Evolutionary conservation across 352 stramenopile genomes (phyloP).

Genomic region (Phytophthora tubulina): DNA sequence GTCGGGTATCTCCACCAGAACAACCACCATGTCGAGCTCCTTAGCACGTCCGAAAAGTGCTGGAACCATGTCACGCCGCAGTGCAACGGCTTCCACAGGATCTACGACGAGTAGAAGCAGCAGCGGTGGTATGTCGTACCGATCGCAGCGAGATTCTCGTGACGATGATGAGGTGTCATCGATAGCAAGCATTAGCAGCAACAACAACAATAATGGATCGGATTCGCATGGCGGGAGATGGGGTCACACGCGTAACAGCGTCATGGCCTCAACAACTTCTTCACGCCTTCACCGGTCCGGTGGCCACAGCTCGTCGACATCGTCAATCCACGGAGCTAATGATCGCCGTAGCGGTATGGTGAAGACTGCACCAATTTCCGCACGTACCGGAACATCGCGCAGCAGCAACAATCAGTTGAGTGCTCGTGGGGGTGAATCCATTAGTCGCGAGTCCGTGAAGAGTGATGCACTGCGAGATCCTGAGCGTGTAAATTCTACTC

Average conservation of each 20-base stretch:
- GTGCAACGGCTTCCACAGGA: constrained; percentile 12
- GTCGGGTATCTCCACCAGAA: constrained; percentile 7
- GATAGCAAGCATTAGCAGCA: constrained; percentile 35
- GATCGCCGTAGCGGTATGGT: constrained; percentile 25
- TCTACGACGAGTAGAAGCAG: constrained; percentile 21
- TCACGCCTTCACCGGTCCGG: constrained; percentile 49
- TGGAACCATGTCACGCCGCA: constrained; percentile 32
- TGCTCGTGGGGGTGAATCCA: constrained; percentile 30
- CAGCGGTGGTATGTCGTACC: constrained; percentile 25
- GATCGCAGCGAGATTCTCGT: constrained; percentile 36
- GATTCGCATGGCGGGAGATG: constrained; percentile 54
- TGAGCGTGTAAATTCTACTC: constrained; percentile 39
- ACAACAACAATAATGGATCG: constrained; percentile 52
- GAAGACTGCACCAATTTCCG: constrained; percentile 35
- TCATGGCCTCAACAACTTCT: constrained; percentile 38
- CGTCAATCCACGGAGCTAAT: constrained; percentile 33
- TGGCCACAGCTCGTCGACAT: constrained; percentile 46
- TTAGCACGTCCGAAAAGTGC: constrained; percentile 64
- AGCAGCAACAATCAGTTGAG: constrained; percentile 44
- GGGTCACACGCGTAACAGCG: constrained; percentile 51
- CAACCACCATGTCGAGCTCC: constrained; percentile 31
- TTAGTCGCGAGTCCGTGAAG: constrained; percentile 40
- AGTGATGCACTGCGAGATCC: constrained; percentile 40
- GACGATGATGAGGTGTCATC: constrained; percentile 47
- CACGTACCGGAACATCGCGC: constrained; percentile 24